Percentiles rank a stretch among this genome's conserved stretches.
Evolutionary conservation across 2,329 filamentous ascomycete genomes (phyloP).

Genomic region (Ophiostoma perfectum): DNA sequence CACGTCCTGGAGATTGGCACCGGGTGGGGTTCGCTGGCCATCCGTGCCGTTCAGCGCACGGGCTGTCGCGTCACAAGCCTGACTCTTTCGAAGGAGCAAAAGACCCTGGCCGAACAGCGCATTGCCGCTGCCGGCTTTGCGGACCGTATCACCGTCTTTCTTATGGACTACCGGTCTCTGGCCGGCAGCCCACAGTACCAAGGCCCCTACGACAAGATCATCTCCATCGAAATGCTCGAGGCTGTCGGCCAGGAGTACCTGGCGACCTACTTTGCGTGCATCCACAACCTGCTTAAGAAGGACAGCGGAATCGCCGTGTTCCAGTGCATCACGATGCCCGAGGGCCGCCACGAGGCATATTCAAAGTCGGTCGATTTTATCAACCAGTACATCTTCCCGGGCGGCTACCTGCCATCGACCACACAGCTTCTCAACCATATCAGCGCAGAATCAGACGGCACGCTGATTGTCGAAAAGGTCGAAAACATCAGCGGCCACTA

Average conservation of each 20-base stretch:
- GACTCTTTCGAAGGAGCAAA: slow-evolving; percentile 65
- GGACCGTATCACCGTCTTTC: slow-evolving; percentile 56
- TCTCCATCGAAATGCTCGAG: slow-evolving; percentile 75
- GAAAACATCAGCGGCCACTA: slow-evolving; percentile 73
- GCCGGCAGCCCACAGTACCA: slow-evolving; percentile 40
- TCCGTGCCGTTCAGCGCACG: slow-evolving; percentile 59
- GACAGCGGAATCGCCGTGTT: slow-evolving; percentile 64
- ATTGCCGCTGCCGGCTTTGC: slow-evolving; percentile 56
- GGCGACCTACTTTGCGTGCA: slow-evolving; percentile 59
- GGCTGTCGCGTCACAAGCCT: slow-evolving; percentile 64
- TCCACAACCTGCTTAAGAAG: slow-evolving; percentile 59
- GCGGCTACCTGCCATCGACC: slow-evolving; percentile 61
- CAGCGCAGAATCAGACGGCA: slow-evolving; percentile 53
- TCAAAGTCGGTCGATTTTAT: slow-evolving; percentile 67
- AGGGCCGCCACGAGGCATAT: slow-evolving; percentile 61
- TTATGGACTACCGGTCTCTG: slow-evolving; percentile 64
- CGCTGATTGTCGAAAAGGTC: slow-evolving; percentile 60
- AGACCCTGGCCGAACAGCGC: slow-evolving; percentile 58
- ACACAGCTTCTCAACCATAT: slow-evolving; percentile 56
- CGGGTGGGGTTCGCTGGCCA: slow-evolving; percentile 70
- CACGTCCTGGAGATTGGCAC: slow-evolving; percentile 71
- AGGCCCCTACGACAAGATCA: slow-evolving; percentile 60
- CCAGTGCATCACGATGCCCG: slow-evolving; percentile 73
- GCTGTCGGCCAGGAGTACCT: slow-evolving; percentile 65
- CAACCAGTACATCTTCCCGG: slow-evolving; percentile 71